Evolutionary conservation across 2,329 filamentous ascomycete species (phyloP).

Genomic region (Monosporascus sp.): DNA sequence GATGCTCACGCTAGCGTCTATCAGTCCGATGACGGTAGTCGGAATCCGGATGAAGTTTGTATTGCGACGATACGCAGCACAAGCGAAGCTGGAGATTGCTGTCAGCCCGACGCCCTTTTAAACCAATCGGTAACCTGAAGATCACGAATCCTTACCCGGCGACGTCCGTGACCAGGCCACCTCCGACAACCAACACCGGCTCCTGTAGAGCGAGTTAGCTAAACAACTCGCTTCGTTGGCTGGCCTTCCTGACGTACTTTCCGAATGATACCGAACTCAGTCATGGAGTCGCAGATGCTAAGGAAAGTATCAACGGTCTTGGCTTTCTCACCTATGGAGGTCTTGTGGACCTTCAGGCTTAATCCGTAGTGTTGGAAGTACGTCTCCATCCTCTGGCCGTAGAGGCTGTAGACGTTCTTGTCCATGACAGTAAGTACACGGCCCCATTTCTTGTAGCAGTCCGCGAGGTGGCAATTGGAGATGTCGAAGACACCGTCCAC

Average conservation of each 20-base stretch:
- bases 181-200: slow-evolving; percentile 61
- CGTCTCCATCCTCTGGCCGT: slow-evolving; percentile 58
- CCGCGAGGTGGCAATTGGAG: slow-evolving; percentile 54
- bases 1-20: slow-evolving; percentile 70
- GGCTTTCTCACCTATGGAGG: slow-evolving; percentile 69
- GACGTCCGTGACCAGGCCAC: slow-evolving; percentile 67
- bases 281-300: slow-evolving; percentile 69
- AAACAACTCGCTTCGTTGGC: slow-evolving; percentile 3
- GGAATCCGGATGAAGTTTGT: slow-evolving; percentile 71
- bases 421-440: slow-evolving; percentile 66
- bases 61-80: slow-evolving; percentile 65
- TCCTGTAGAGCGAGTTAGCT: slow-evolving; percentile 34
- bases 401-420: slow-evolving; percentile 64
- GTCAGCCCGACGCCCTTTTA: slow-evolving; percentile 3
- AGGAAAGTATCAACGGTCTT: slow-evolving; percentile 67
- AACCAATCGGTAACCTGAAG: too few species aligned
- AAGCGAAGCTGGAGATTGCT: slow-evolving; percentile 51
- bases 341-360: slow-evolving; percentile 62
- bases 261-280: slow-evolving; percentile 63
- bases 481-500: slow-evolving; percentile 63
- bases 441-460: slow-evolving; percentile 61
- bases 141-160: slow-evolving; percentile 54
- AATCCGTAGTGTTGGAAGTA: slow-evolving; percentile 64
- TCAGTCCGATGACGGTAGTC: slow-evolving; percentile 69
- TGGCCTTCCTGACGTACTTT: slow-evolving; percentile 36